Base-by-base conservation (phyloP, 306 rosid genomes). In the Leucaena leucocephala region DNA sequence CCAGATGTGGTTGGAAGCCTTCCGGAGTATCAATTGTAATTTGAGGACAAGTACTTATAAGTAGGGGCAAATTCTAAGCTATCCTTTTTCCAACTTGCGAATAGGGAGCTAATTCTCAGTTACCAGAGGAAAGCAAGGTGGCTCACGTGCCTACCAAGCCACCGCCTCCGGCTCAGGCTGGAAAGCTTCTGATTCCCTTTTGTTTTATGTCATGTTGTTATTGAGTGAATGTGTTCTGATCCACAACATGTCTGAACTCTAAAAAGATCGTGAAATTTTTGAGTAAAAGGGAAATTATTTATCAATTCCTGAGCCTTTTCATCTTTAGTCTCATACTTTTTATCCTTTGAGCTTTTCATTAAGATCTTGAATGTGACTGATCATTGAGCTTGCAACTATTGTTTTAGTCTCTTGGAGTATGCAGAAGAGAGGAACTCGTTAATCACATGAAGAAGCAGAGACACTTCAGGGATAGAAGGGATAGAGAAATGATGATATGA, bases 91-190 rank as follows among this genome's bases (percentile, higher is more conserved):
- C 91, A 90, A 64, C 86, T 91, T 64, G 87, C 92, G 72, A 90
- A 90, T 27, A 86, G 59, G 77, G 81, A 0, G 13, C 65, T 55
- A 55, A 78, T 7, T 57, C 40, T 3, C 81, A 33, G 45, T 22
- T 22, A 77, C 21, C 90, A 10, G 67, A 72, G 83, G 72, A 52
- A 16, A 63, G 38, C 66, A 91, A 89, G 87, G 83, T 86, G 5
- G 91, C 96, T 40, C 89, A 80, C 80, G 78, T 92, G 17, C 98
- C 98, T 7, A 66, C 95, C 71, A 94, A 94, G 84, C 97, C 98
- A 0, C 74, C 83, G 5, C 97, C 97, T 54, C 97, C 97, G 3
- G 44, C 93, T 78, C 93, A 89, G 85, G 94, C 97, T 72, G 94
- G 98, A 90, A 39, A 86, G 92, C 0, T 63, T 34, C n/a, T 42